A percentile compares a stretch with the other conserved stretches of the same genome.
Evolutionary conservation across 768 basidiomycete species (phyloP).

Genomic region (Kwoniella mangroviensis): DNA sequence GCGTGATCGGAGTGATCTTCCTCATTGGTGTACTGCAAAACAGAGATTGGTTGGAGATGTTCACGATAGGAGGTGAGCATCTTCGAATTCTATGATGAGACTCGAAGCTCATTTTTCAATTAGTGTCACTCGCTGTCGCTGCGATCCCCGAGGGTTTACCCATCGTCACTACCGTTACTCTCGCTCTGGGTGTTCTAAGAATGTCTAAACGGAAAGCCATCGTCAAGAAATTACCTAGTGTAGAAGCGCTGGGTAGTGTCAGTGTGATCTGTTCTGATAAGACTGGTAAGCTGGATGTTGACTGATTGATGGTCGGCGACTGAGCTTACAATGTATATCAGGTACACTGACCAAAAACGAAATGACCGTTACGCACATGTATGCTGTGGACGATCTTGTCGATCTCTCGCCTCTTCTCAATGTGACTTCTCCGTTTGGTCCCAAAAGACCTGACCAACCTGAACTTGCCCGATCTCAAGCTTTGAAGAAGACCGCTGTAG

Average conservation of each 20-base stretch:
- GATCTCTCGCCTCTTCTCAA: slow-evolving; percentile 65
- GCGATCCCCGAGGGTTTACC: slow-evolving; percentile 96
- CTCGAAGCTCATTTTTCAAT: slow-evolving; percentile 3
- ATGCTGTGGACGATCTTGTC: slow-evolving; percentile 80
- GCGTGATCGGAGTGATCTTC: slow-evolving; percentile 91
- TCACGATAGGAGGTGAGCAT: slow-evolving; percentile 88
- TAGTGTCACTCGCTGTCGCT: slow-evolving; percentile 96
- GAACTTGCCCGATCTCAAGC: slow-evolving; percentile 65
- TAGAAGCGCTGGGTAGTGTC: slow-evolving; percentile 89
- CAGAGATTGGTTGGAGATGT: slow-evolving; percentile 94
- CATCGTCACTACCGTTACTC: slow-evolving; percentile 95
- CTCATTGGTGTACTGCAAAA: slow-evolving; percentile 84
- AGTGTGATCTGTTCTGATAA: slow-evolving; percentile 99
- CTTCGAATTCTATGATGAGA: not conserved
- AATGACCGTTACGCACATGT: slow-evolving; percentile 88
- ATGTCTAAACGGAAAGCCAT: slow-evolving; percentile 96
- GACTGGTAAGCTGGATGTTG: slow-evolving; percentile 66
- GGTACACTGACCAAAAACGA: slow-evolving; percentile 95
- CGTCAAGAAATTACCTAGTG: slow-evolving; percentile 94
- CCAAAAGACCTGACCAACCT: slow-evolving; percentile 42
- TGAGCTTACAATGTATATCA: slow-evolving; percentile 24
- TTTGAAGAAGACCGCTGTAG: slow-evolving; percentile 72
- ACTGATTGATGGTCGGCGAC: not conserved
- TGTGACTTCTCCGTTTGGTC: slow-evolving; percentile 56
- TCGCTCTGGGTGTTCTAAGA: slow-evolving; percentile 88